Percentiles rank a stretch among this genome's conserved stretches.
Evolutionary conservation across 495 filamentous ascomycete species (phyloP).

Genomic region (Pseudomonodictys pantanalensis): DNA sequence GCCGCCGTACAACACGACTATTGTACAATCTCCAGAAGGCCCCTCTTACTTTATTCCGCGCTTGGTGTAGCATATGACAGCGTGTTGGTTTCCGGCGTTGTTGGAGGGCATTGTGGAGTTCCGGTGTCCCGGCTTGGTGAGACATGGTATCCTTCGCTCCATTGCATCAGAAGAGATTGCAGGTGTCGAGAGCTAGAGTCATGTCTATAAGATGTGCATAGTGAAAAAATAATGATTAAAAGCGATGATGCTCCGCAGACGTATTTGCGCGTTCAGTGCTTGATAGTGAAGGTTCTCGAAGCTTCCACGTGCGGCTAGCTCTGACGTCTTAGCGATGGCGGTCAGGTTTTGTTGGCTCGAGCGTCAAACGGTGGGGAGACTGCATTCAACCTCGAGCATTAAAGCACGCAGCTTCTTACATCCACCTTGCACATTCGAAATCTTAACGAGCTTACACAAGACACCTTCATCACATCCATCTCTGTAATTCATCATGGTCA

Average conservation of each 20-base stretch:
- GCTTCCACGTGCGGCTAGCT: conserved; percentile 22
- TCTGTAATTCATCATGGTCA: conserved; percentile 37
- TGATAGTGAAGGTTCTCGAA: conserved; percentile 24
- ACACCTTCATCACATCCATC: not conserved
- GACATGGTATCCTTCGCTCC: too few relatives aligned
- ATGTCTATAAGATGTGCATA: too few relatives aligned
- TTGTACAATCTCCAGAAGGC: not conserved
- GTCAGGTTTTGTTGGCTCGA: conserved; percentile 11
- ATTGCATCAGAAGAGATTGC: not conserved
- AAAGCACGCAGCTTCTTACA: not conserved
- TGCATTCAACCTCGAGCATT: conserved; percentile 5
- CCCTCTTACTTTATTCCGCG: not conserved
- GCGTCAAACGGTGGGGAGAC: conserved; percentile 15
- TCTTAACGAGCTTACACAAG: not conserved
- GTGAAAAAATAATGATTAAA: too few relatives aligned
- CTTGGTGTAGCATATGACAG: conserved; percentile 21
- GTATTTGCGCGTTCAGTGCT: not conserved
- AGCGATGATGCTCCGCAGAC: too few relatives aligned
- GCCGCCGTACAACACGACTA: not conserved
- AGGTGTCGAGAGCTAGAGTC: not conserved
- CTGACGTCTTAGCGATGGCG: conserved; percentile 19
- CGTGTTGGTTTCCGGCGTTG: conserved; percentile 6
- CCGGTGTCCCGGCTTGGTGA: too few relatives aligned
- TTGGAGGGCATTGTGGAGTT: conserved; percentile 21
- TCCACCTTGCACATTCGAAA: not conserved